Evolutionary conservation across 2,329 filamentous ascomycete genomes (phyloP), one percentile per base, ranked within the genome.

Genomic region (Colletotrichum orbiculare): DNA sequence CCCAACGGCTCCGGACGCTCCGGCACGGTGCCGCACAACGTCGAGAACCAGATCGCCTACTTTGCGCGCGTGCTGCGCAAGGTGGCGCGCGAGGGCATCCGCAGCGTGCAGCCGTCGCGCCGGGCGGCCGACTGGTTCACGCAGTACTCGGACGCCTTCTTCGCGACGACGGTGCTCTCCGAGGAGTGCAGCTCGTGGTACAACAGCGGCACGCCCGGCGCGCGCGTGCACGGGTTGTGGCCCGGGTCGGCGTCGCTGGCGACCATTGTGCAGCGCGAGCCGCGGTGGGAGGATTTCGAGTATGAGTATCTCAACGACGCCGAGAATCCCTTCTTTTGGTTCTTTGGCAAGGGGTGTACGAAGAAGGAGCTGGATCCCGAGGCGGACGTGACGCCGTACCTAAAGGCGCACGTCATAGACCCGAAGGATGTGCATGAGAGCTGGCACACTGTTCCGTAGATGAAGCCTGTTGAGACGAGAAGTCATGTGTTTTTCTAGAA

Each of bases 151-250:
- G 83, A 87, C 67, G 81, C 82, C 0, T 88, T 87, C 72, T 87
- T 87, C 69, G 73, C 77, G 0, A 81, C 75, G 25, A 87, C 85
- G 0, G 85, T 87, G 2, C 75, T 89, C 60, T 81, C 82, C 0
- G 87, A 89, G 56, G 85, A 86, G 60, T 93, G 90, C 73, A 87
- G 85, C 45, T 90, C 87, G 0, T 93, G 91, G 91, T 91, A 90
- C 64, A 93, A 93, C 65, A 87, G 90, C 11, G 87, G 87, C 0
- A 77, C 77, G 6, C 84, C 89, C 0, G 89, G 89, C 0, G 84
- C 82, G 0, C 79, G 89, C 4, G 87, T 93, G 33, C 88, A 91
- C 67, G 90, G 89, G 0, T 72, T 91, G 7, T 93, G 90, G 85
- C 91, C 90, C 0, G 90, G 90, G 0, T 90, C 87, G 68, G 89